These are phyloP conservation scores for Lasiodiplodia citricola DNA, from an alignment of 2,329 filamentous ascomycete species.

Conservation along the genomic window DNA sequence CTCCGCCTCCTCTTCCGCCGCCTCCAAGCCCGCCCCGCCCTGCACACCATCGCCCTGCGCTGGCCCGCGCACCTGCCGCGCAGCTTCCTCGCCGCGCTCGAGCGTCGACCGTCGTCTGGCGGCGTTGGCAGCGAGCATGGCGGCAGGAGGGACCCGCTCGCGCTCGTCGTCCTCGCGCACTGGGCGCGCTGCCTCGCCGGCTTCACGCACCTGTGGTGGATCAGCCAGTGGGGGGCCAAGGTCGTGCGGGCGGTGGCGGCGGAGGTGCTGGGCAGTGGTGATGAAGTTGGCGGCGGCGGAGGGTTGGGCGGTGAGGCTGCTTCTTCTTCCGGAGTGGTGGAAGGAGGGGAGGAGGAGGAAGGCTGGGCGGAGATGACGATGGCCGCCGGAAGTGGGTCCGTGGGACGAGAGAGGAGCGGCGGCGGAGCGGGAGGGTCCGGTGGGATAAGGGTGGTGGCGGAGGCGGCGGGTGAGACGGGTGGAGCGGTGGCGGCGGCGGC, in stretches of 20 bases:
- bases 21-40: not conserved
- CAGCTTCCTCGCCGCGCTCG: too few species aligned
- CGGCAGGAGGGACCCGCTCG: not conserved
- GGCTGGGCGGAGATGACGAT: not conserved
- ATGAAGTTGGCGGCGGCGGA: not conserved
- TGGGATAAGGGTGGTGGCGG: not conserved
- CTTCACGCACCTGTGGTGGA: conserved; percentile 4
- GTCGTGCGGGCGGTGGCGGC: conserved; percentile 2
- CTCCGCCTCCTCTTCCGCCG: conserved; percentile 2
- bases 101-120: too few species aligned
- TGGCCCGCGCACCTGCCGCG: not conserved
- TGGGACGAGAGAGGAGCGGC: not conserved
- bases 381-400: too few species aligned
- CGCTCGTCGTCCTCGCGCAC: not conserved
- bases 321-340: not conserved
- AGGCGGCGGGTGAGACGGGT: not conserved
- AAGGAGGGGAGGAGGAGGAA: not conserved
- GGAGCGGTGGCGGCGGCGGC: not conserved
- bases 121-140: not conserved
- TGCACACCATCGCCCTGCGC: conserved; percentile 11
- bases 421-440: not conserved
- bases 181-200: not conserved
- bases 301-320: not conserved
- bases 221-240: not conserved
- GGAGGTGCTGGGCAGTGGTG: not conserved